These are phyloP conservation scores for Borovskyia barvae DNA, from an alignment of 208 protist genomes.

Conservation along the genomic window DNA sequence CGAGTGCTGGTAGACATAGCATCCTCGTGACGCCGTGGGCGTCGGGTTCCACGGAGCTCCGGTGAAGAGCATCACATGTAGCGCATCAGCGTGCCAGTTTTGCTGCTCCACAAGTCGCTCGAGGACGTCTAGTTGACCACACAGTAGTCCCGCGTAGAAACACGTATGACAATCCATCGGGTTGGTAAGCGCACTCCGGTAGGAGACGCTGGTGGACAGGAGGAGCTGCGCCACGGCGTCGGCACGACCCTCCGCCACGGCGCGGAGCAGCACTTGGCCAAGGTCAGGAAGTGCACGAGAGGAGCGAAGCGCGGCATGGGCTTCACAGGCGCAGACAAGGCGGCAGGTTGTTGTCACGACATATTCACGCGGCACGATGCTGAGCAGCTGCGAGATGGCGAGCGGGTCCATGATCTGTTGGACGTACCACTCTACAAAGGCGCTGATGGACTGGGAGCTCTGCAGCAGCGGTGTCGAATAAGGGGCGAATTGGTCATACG, in stretches of 20 bases:
- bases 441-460: conserved; percentile 40
- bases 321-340: conserved; percentile 66
- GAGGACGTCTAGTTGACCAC: conserved; percentile 65
- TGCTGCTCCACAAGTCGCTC: conserved; percentile 48
- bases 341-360: conserved; percentile 75
- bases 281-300: conserved; percentile 73
- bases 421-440: conserved; percentile 87
- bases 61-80: conserved; percentile 59
- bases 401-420: conserved; percentile 73
- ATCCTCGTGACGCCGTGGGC: conserved; percentile 7
- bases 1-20: conserved; percentile 19
- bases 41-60: conserved; percentile 19
- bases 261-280: conserved; percentile 59
- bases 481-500: background rate
- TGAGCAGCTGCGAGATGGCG: conserved; percentile 76
- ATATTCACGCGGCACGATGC: conserved; percentile 66
- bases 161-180: conserved; percentile 29
- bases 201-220: conserved; percentile 64
- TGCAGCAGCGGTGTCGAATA: background rate
- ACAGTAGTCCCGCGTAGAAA: conserved; percentile 66
- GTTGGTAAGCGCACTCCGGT: conserved; percentile 39
- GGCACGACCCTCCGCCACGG: conserved; percentile 53
- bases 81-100: conserved; percentile 63
- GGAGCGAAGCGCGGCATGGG: conserved; percentile 30
- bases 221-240: conserved; percentile 59